Conservation (phyloP, 352 stramenopile species). For the Elongisporangium prolatum region DNA sequence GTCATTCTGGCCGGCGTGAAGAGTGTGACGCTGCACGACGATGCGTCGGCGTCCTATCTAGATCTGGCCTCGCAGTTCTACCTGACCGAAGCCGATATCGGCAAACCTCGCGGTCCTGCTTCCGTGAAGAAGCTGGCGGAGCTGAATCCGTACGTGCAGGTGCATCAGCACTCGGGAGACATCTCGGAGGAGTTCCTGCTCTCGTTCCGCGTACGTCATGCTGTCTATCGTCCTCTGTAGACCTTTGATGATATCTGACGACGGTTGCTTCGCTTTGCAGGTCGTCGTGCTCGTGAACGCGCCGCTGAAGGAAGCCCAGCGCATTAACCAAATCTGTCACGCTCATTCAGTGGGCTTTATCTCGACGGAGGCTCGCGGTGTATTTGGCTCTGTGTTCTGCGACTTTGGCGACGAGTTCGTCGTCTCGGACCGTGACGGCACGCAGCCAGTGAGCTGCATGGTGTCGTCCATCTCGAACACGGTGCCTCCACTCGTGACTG, state of each 20-base stretch:
- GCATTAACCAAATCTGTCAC: constrained; percentile 86
- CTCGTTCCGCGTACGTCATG: constrained; percentile 62
- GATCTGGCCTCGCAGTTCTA: constrained; percentile 97
- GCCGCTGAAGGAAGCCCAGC: constrained; percentile 56
- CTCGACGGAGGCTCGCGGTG: constrained; percentile 85
- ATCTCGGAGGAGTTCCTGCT: constrained; percentile 69
- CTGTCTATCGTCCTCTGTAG: not conserved
- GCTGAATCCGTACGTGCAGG: constrained; percentile 96
- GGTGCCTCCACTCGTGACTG: constrained; percentile 89
- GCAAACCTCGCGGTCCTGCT: constrained; percentile 77
- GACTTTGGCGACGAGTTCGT: constrained; percentile 97
- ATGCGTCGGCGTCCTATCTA: constrained; percentile 67
- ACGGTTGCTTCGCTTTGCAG: constrained; percentile 16
- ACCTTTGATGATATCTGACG: not conserved
- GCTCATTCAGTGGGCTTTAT: constrained; percentile 90
- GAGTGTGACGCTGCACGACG: constrained; percentile 94
- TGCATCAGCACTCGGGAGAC: constrained; percentile 54
- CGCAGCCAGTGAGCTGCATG: constrained; percentile 91
- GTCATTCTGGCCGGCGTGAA: constrained; percentile 96
- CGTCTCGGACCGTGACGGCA: constrained; percentile 92
- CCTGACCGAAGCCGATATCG: constrained; percentile 85
- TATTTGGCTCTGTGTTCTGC: constrained; percentile 97
- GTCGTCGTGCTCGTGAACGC: constrained; percentile 85
- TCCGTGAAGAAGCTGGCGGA: constrained; percentile 90
- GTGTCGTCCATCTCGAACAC: constrained; percentile 91